Evolutionary conservation across 2,329 filamentous ascomycete genomes (phyloP).

Genomic region (Colletotrichum godetiae): DNA sequence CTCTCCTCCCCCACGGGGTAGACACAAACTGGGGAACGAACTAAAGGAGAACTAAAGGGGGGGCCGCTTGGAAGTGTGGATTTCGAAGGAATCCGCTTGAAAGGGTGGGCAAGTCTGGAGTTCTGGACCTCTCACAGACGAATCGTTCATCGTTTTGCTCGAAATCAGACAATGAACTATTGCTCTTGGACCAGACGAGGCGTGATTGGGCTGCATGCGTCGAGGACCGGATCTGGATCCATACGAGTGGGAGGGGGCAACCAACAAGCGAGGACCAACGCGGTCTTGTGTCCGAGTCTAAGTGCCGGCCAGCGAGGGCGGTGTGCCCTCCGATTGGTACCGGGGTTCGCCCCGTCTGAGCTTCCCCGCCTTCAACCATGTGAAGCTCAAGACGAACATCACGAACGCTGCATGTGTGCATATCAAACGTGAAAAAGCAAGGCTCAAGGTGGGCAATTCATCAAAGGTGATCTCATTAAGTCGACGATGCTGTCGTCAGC

Average conservation of each 20-base stretch:
- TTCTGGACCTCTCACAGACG: not conserved
- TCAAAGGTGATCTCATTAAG: conserved; percentile 3
- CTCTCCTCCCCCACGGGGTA: conserved; percentile 1
- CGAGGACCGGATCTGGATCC: conserved; percentile 4
- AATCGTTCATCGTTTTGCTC: not conserved
- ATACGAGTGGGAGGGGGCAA: not conserved
- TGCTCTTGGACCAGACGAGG: not conserved
- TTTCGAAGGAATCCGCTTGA: conserved; percentile 4
- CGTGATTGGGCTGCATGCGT: conserved; percentile 21
- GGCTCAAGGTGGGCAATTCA: not conserved
- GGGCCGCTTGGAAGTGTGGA: not conserved
- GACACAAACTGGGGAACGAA: not conserved
- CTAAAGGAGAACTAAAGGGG: not conserved
- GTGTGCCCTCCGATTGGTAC: conserved; percentile 9
- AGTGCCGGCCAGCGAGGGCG: not conserved
- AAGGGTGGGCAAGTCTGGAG: not conserved
- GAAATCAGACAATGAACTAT: not conserved
- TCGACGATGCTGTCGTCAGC: conserved; percentile 25
- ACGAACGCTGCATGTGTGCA: conserved; percentile 11
- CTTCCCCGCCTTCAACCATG: not conserved
- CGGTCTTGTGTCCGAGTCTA: conserved; percentile 22
- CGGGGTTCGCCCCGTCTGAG: conserved; percentile 6
- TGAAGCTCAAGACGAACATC: not conserved
- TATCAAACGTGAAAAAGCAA: conserved; percentile 1
- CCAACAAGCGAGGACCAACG: not conserved